Percentiles rank a stretch among this genome's conserved stretches.
Evolutionary conservation across 345 rosid genomes (phyloP).

Genomic region (Citrus medica): DNA sequence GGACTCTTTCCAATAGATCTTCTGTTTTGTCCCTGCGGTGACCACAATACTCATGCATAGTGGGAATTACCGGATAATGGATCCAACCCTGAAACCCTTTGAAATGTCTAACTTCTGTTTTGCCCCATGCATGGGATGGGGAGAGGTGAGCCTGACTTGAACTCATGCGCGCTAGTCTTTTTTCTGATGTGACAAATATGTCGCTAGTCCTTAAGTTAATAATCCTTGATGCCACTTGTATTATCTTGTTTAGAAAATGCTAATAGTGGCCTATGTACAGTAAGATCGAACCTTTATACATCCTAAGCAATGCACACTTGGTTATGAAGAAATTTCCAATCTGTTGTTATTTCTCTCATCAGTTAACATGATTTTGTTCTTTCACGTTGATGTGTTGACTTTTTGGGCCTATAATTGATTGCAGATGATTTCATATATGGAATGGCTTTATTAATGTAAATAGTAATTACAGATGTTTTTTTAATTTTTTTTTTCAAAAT

Average conservation of each 20-base stretch:
- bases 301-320: neutral
- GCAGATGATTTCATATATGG: neutral
- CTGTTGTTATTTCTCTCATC: neutral
- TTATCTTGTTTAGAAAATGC: neutral
- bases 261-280: neutral
- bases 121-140: neutral
- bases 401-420: neutral
- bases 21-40: constrained; percentile 1
- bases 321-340: neutral
- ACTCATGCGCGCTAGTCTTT: neutral
- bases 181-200: neutral
- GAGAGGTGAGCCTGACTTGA: neutral
- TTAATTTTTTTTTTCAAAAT: too few species aligned
- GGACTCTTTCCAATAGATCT: constrained; percentile 38
- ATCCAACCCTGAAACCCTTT: neutral
- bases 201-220: too few species aligned
- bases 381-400: neutral
- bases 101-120: neutral
- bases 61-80: neutral
- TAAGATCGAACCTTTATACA: neutral
- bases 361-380: neutral
- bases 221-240: neutral
- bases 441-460: neutral
- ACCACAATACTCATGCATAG: neutral
- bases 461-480: neutral